Evolutionary conservation across 2,329 filamentous ascomycete species (phyloP).

Genomic region (Tetracladium maxilliforme): DNA sequence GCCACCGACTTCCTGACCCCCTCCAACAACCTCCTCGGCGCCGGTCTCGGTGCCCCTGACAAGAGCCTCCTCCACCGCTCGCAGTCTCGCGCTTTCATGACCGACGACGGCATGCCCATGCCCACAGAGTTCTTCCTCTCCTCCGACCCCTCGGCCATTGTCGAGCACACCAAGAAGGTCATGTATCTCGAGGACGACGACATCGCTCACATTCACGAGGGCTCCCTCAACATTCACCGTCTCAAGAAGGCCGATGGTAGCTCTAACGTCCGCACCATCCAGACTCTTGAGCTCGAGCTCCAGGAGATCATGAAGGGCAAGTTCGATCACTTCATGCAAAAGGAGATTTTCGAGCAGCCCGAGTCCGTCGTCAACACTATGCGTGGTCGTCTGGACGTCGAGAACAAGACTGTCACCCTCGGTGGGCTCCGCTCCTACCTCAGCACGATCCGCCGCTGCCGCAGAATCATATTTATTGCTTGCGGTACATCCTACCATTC

Average conservation of each 20-base stretch:
- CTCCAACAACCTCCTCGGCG: conserved; percentile 53
- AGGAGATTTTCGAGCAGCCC: conserved; percentile 99
- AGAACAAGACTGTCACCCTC: conserved; percentile 88
- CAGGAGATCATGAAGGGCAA: conserved; percentile 99
- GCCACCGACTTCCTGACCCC: too few relatives aligned
- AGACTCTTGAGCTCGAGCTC: conserved; percentile 95
- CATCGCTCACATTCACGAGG: conserved; percentile 98
- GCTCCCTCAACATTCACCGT: conserved; percentile 96
- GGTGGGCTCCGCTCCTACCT: conserved; percentile 96
- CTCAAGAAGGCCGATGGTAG: conserved; percentile 92
- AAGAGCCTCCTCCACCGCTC: conserved; percentile 97
- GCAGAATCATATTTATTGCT: conserved; percentile 96
- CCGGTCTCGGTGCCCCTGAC: conserved; percentile 74
- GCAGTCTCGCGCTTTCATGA: conserved; percentile 97
- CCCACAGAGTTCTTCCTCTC: conserved; percentile 99
- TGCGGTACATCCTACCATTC: conserved; percentile 98
- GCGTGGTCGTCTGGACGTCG: conserved; percentile 90
- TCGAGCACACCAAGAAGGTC: conserved; percentile 99
- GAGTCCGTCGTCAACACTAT: conserved; percentile 99
- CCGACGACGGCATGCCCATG: conserved; percentile 94
- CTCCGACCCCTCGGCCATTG: conserved; percentile 93
- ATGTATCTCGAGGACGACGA: conserved; percentile 99
- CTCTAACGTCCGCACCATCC: conserved; percentile 93
- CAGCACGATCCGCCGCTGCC: conserved; percentile 87
- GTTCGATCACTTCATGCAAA: conserved; percentile 99